Percentiles rank a stretch among this genome's conserved stretches.
Evolutionary conservation across 306 rosid genomes (phyloP).

Genomic region (Dryas octopetala): DNA sequence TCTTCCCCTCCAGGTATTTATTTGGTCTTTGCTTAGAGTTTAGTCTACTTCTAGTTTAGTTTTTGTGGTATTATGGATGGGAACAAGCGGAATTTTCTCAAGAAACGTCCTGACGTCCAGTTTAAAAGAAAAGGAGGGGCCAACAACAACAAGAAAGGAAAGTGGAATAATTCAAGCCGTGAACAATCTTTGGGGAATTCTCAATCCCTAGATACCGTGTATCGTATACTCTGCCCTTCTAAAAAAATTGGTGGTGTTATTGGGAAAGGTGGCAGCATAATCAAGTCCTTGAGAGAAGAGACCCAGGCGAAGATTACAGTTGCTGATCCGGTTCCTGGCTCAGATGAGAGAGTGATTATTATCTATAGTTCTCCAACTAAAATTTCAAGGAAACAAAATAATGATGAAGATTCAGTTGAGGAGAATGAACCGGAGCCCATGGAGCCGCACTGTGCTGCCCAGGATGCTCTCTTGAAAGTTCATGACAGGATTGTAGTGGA

Average conservation of each 20-base stretch:
- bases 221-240: conserved; percentile 37
- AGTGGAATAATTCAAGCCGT: conserved; percentile 17
- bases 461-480: conserved; percentile 39
- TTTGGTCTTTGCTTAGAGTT: background rate
- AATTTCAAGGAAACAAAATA: conserved; percentile 13
- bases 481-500: conserved; percentile 38
- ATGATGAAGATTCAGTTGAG: conserved; percentile 20
- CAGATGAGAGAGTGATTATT: conserved; percentile 39
- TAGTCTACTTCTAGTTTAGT: background rate
- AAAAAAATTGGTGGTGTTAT: conserved; percentile 40
- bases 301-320: conserved; percentile 38
- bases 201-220: conserved; percentile 28
- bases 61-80: conserved; percentile 27
- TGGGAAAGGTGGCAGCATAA: conserved; percentile 38
- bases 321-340: conserved; percentile 37
- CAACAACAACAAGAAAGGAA: conserved; percentile 16
- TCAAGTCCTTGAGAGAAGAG: conserved; percentile 33
- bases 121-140: conserved; percentile 31
- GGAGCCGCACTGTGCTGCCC: conserved; percentile 39
- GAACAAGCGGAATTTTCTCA: conserved; percentile 19
- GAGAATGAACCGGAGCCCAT: conserved; percentile 11
- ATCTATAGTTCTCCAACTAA: conserved; percentile 28
- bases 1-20: background rate
- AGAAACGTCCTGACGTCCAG: conserved; percentile 13
- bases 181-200: conserved; percentile 24